phyloP scores from a whole-genome alignment of 116 monocot species.

The Dioscorea cayenensis region DNA sequence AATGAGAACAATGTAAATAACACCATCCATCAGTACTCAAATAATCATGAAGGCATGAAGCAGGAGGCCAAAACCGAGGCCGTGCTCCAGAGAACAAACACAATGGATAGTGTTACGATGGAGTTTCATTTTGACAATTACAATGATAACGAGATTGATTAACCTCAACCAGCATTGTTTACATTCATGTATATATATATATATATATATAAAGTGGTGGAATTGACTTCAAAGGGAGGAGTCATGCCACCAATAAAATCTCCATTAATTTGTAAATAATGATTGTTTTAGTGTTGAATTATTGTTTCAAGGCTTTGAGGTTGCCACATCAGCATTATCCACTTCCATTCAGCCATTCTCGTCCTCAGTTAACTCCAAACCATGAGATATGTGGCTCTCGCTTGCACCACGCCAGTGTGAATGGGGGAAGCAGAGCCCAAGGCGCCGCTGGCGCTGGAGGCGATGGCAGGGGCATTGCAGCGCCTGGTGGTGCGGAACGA shows the following conservation, averaged over 20 bases:
- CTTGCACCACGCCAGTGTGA: neutral
- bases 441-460: slow-evolving; percentile 26
- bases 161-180: slow-evolving; percentile 12
- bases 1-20: slow-evolving; percentile 37
- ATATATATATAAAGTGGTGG: too few species aligned
- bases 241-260: too few species aligned
- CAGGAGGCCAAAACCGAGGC: slow-evolving; percentile 19
- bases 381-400: neutral
- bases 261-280: too few species aligned
- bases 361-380: neutral
- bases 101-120: slow-evolving; percentile 34
- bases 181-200: too few species aligned
- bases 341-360: neutral
- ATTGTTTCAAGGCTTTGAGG: neutral
- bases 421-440: slow-evolving; percentile 1
- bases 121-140: slow-evolving; percentile 25
- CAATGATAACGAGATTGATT: slow-evolving; percentile 27
- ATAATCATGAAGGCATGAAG: slow-evolving; percentile 23
- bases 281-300: too few species aligned
- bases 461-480: slow-evolving; percentile 34
- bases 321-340: neutral
- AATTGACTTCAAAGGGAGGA: too few species aligned
- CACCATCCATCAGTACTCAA: slow-evolving; percentile 17
- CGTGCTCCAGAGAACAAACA: slow-evolving; percentile 54
- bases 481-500: slow-evolving; percentile 45